Conservation (phyloP, 1,284 basidiomycete species). For the Malassezia furfur region DNA sequence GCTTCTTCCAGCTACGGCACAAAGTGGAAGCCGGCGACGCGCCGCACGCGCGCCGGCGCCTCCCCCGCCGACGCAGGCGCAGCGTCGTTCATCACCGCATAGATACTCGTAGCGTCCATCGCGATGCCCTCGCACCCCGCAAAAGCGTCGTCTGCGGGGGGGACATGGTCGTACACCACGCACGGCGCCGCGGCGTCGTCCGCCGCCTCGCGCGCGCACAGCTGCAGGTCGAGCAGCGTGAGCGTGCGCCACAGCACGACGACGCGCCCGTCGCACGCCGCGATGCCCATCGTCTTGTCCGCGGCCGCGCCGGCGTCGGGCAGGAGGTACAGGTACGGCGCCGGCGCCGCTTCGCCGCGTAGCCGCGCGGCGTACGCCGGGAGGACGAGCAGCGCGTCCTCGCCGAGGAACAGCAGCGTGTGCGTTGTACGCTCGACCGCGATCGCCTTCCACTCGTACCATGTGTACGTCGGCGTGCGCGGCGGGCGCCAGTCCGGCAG, state of each 20-base stretch:
- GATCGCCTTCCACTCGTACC: conserved; percentile 29
- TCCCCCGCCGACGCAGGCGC: too few relatives aligned
- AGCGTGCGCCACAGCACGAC: background rate
- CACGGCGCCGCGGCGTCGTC: background rate
- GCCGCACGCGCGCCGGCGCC: too few relatives aligned
- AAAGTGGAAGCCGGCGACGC: too few relatives aligned
- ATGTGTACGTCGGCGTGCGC: background rate
- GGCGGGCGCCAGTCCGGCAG: background rate
- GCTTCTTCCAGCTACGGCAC: too few relatives aligned
- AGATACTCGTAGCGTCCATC: too few relatives aligned
- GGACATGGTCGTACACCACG: too few relatives aligned
- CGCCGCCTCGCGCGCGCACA: background rate
- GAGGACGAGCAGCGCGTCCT: conserved; percentile 26
- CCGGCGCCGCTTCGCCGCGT: conserved; percentile 11
- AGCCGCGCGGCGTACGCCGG: conserved; percentile 26
- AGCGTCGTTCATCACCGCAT: too few relatives aligned
- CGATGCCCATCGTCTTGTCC: background rate
- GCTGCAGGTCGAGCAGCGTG: conserved; percentile 3
- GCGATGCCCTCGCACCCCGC: too few relatives aligned
- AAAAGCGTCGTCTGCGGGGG: too few relatives aligned
- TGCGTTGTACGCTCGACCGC: conserved; percentile 28
- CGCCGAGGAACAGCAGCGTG: conserved; percentile 30
- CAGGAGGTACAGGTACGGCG: conserved; percentile 8
- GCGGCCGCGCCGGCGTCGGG: conserved; percentile 6
- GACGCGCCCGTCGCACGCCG: conserved; percentile 6